Evolutionary conservation across 1,284 basidiomycete species (phyloP), one percentile per base, ranked within the genome.

Genomic region (Trametes versicolor): DNA sequence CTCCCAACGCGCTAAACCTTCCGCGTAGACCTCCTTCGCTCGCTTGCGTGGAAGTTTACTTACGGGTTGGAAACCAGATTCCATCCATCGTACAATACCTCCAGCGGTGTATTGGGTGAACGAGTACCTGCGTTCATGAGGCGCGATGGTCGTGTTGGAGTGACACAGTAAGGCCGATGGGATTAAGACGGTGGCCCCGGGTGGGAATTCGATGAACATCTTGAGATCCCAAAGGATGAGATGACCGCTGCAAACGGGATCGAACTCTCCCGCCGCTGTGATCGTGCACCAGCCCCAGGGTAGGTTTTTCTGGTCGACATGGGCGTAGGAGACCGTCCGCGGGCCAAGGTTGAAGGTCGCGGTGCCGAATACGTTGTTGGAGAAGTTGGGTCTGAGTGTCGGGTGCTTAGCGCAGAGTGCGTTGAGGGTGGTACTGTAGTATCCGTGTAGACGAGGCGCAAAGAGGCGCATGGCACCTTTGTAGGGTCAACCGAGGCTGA

Each of bases 81-180:
- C 32, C 34, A 53, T 34, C 51, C 51, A 53, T n/a, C 51, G 17
- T 10, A 53, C 37, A 7, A 53, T 34, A 4, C 51, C 36, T 10
- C 41, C 41, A 17, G 41, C 41, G 3, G 41, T n/a, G 41, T 43
- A 43, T n/a, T 43, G 41, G 1, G 51, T 53, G 12, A 53, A 36
- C 13, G 51, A 53, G 36, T 29, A 53, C 12, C 51, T 4, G 4
- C 25, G 1, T 34, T 53, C 51, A 0, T 37, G 0, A 0, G 21
- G 19, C 34, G 4, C 8, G 2, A 53, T 21, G n/a, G 4, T 1
- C 2, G 51, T 53, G 21, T 53, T 53, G 10, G 51, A 53, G 36
- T 53, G 51, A 5, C 32, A 19, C n/a, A 53, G 32, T 4, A 53
- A 37, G 4, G 34, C 51, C 15, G 51, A 53, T 2, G 51, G 51